Evolutionary conservation across 192 early-diverging fungal genomes (phyloP), one percentile per base, ranked within the genome.

Genomic region (Rhizophagus clarus): DNA sequence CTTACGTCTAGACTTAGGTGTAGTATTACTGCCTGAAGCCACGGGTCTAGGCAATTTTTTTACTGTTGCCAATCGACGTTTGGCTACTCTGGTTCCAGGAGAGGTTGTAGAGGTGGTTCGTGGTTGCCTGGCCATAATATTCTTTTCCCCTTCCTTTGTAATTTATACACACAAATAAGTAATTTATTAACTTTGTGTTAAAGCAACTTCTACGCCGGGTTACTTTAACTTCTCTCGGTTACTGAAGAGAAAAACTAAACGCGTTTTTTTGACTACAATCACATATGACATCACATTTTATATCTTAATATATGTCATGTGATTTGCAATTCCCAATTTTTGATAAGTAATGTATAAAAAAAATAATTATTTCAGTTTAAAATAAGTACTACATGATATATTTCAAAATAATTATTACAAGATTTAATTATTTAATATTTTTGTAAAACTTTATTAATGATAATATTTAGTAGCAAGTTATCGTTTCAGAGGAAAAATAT

Each of bases 111-210:
- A 24, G 14, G 64, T 14, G 0, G 28, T 29, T 69, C 37, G 69
- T 45, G 69, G 37, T 32, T 72, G 26, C 49, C 70, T 72, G 10
- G 70, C 70, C 70, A 72, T 72, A 4, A 4, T 10, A 4, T 67
- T 32, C 26, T 26, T 20, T 26, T 26, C 7, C 17, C 26, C 0
- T 45, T 11, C 10, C 42, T 14, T 45, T 45, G 11, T 12, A 45
- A 45, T 45, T 45, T 45, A 12, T 14, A 45, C 22, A 31, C 26
- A 67, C 51, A 22, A 56, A 1, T 51, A 1, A 56, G 42, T 45
- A 45, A 12, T 45, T 45, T 12, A 11, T 45, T 12, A 45, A 45
- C 9, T 17, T 4, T 56, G 51, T 56, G 51, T 56, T 56, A 17
- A 56, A 20, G 15, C 15, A 56, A 56, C 15, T 56, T 56, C 51